These are phyloP conservation scores for Penicillium fuscoglaucum DNA, from an alignment of 2,329 filamentous ascomycete species.

Conservation along the genomic window DNA sequence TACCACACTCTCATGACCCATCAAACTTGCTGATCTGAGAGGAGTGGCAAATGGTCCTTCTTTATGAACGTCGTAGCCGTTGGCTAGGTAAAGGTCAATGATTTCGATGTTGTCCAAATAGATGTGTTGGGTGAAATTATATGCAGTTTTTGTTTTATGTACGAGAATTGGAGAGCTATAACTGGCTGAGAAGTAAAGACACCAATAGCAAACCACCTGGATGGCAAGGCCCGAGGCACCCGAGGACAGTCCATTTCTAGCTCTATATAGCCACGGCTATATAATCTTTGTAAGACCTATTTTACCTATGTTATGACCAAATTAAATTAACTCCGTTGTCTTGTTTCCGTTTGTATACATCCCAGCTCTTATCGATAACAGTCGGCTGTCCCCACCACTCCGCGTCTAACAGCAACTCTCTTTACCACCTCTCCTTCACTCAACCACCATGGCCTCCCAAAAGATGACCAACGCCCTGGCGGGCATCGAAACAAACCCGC, in stretches of 20 bases:
- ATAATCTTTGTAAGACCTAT: no score
- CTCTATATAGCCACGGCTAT: neutral
- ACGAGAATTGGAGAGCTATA: neutral
- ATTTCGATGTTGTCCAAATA: no score
- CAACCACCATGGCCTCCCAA: constrained; percentile 49
- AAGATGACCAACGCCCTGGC: constrained; percentile 52
- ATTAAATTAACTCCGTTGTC: neutral
- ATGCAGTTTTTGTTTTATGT: neutral
- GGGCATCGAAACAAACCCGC: constrained; percentile 51
- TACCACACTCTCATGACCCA: no score
- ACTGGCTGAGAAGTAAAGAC: neutral
- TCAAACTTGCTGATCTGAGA: no score
- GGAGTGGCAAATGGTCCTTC: no score
- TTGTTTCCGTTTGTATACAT: neutral
- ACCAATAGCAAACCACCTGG: neutral
- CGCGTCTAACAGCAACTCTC: neutral
- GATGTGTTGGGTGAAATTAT: neutral
- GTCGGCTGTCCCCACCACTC: constrained; percentile 2
- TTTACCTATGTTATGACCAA: neutral
- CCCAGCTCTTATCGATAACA: constrained; percentile 11
- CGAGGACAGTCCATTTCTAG: neutral
- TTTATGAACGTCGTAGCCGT: no score
- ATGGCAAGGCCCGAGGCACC: neutral
- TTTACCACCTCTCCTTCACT: neutral
- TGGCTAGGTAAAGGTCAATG: no score